Base-by-base conservation (phyloP, 2,329 filamentous ascomycete species). In the Pseudopyricularia cyperi region DNA sequence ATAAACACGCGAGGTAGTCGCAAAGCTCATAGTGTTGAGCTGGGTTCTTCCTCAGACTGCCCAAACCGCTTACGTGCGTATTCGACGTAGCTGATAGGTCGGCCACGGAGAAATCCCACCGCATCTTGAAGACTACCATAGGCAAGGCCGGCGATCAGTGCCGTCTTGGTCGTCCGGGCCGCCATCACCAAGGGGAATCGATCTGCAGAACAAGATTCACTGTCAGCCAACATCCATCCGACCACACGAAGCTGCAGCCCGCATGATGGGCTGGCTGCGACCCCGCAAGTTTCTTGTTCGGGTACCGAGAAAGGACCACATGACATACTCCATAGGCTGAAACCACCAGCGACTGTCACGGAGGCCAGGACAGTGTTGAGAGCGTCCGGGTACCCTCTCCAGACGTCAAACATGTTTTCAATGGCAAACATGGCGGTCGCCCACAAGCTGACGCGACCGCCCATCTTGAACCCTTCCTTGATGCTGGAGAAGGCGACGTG, bases 51-150 rank as follows among this genome's bases (percentile, higher is more conserved):
- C 2, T 26, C 39, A 12, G 39, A 44, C 7, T 44, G 12, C 24
- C 19, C 39, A 26, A 44, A 22, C 3, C 39, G 39, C 24, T 24
- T 44, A 24, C 39, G 39, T 3, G 7, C 39, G 24, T 44, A 44
- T 44, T 88, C 82, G 55, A 94, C 70, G 64, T 94, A 95, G 19
- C 80, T 80, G 33, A 90, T 79, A 52, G 74, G 79, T 60, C 86
- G 82, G 52, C 88, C 89, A 63, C 80, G 83, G 51, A 80, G 69
- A 54, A 83, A 72, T 51, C 81, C 80, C 33, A 93, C 65, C 11
- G 75, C 69, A 68, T 97, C 91, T 68, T 97, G 90, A 53, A 85
- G 65, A 35, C 91, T 71, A 24, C 91, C 91, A 67, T 89, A 97
- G 7, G 72, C 78, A 34, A 95, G 63, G 19, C 91, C 90, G 57